phyloP scores from a whole-genome alignment of 805 yeast species.

The Zygosaccharomyces bisporus region DNA sequence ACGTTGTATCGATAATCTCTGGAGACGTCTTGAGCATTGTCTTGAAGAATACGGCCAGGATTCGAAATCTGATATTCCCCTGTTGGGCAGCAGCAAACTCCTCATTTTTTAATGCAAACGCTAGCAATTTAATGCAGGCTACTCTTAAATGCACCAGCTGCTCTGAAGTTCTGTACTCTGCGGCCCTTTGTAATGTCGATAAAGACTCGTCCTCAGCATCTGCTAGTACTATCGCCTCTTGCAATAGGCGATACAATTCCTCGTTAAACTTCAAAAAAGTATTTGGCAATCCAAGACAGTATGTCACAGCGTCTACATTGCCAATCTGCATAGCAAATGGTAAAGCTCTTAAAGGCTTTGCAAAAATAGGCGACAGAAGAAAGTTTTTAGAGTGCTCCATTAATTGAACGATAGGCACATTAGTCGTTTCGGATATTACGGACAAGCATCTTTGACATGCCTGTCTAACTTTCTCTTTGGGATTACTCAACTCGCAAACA shows the following conservation, averaged over 20 bases:
- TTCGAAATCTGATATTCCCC: constrained; percentile 75
- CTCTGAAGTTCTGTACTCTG: constrained; percentile 83
- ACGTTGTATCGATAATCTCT: constrained; percentile 90
- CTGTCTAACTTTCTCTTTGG: constrained; percentile 75
- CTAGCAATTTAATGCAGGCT: constrained; percentile 78
- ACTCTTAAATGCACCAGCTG: constrained; percentile 84
- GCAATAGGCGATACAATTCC: constrained; percentile 75
- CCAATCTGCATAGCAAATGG: constrained; percentile 99
- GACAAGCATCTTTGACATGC: constrained; percentile 71
- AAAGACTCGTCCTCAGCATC: constrained; percentile 97
- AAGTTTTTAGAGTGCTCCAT: constrained; percentile 81
- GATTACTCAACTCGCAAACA: constrained; percentile 88
- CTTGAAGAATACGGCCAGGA: constrained; percentile 91
- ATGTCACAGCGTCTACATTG: constrained; percentile 94
- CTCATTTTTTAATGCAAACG: constrained; percentile 79
- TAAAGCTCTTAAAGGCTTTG: constrained; percentile 91
- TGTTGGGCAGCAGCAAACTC: constrained; percentile 73
- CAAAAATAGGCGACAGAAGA: constrained; percentile 87
- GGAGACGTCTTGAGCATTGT: constrained; percentile 82
- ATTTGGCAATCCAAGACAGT: constrained; percentile 74
- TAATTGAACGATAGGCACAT: constrained; percentile 65
- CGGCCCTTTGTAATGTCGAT: constrained; percentile 78
- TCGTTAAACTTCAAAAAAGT: constrained; percentile 84
- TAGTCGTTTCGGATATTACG: constrained; percentile 65
- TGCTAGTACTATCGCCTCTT: constrained; percentile 89